phyloP scores from a whole-genome alignment of 1,139 yeast species.

The Candida buenavistaensis region DNA sequence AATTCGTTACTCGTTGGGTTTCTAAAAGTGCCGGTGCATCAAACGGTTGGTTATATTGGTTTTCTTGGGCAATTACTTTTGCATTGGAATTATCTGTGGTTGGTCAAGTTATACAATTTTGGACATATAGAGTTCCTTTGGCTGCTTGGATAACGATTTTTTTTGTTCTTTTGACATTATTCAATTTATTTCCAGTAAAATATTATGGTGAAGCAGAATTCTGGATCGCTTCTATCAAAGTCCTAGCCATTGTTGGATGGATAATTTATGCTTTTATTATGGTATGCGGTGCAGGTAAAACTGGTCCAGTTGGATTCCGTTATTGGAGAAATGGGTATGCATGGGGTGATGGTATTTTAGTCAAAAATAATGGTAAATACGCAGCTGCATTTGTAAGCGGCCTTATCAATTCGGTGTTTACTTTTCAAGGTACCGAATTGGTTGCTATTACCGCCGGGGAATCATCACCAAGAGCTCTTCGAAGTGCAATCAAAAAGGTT shows the following conservation, averaged over 20 bases:
- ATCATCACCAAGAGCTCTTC: conserved; percentile 75
- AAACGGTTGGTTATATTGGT: conserved; percentile 84
- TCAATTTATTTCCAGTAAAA: conserved; percentile 44
- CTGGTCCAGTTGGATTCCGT: conserved; percentile 80
- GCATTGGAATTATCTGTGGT: conserved; percentile 83
- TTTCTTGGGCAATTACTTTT: conserved; percentile 82
- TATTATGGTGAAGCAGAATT: conserved; percentile 50
- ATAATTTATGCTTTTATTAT: conserved; percentile 64
- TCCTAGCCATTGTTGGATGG: conserved; percentile 72
- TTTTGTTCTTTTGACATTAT: conserved; percentile 36
- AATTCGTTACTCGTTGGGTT: conserved; percentile 57
- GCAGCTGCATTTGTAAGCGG: conserved; percentile 45
- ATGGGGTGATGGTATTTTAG: conserved; percentile 63
- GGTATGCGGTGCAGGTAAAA: conserved; percentile 70
- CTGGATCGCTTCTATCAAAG: conserved; percentile 61
- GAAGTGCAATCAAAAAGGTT: conserved; percentile 75
- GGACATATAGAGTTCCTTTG: conserved; percentile 73
- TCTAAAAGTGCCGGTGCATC: conserved; percentile 77
- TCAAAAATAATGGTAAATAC: conserved; percentile 49
- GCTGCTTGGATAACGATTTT: conserved; percentile 79
- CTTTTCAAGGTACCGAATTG: conserved; percentile 78
- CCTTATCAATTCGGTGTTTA: conserved; percentile 70
- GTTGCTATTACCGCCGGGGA: conserved; percentile 92
- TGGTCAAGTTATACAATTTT: conserved; percentile 71
- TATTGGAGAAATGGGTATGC: conserved; percentile 96